A percentile compares a stretch with the other conserved stretches of the same genome.
Conservation (phyloP, 176 grass and related monocot genomes). For the Oryza meyeriana region DNA sequence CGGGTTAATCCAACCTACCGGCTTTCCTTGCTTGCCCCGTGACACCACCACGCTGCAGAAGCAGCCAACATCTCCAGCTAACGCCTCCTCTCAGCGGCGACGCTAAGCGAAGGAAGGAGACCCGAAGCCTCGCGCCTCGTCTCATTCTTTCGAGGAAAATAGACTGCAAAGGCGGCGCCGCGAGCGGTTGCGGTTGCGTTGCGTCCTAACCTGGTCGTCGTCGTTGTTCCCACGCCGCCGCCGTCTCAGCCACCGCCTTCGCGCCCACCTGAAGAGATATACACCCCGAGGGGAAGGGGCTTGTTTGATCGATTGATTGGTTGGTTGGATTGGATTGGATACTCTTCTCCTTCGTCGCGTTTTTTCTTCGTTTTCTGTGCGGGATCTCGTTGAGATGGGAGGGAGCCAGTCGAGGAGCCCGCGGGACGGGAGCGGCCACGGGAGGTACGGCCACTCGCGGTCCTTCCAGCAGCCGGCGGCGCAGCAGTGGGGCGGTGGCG, state of each 20-base stretch:
- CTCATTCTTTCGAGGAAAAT: background rate
- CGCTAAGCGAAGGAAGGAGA: background rate
- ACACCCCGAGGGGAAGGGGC: no score
- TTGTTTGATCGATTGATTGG: background rate
- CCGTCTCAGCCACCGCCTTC: background rate
- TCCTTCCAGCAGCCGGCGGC: conserved; percentile 22
- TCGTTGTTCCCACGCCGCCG: background rate
- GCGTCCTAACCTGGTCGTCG: background rate
- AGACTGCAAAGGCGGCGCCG: background rate
- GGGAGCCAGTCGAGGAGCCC: conserved; percentile 34
- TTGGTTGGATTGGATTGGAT: background rate
- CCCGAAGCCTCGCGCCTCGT: background rate
- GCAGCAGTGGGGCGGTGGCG: background rate
- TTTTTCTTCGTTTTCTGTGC: no score
- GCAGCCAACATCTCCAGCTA: background rate
- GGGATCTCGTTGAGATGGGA: conserved; percentile 38
- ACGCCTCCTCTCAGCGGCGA: background rate
- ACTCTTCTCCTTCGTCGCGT: background rate
- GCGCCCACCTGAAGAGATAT: background rate
- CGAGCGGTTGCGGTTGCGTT: background rate
- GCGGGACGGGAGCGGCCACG: conserved; percentile 19
- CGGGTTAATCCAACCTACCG: background rate
- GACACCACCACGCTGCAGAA: background rate
- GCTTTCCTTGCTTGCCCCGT: background rate
- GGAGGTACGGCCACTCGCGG: conserved; percentile 3